Conservation (phyloP, 73 alveolate species). For the Paramecium octaurelia region DNA sequence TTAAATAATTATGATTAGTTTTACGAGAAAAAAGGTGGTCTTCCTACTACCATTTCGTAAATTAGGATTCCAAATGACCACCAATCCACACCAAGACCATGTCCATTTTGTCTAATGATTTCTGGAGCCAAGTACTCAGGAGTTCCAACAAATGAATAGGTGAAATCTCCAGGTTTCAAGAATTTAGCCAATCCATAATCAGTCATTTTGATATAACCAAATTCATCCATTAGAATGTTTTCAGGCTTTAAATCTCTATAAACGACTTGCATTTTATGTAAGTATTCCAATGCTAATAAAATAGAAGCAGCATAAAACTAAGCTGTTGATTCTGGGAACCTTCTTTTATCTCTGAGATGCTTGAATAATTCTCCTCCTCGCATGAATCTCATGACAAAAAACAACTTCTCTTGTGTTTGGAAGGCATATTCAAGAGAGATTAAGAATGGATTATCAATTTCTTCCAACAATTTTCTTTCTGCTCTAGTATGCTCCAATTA, state of each 20-base stretch:
- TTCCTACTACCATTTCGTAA: conserved; percentile 97
- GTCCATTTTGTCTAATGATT: conserved; percentile 77
- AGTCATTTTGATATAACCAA: conserved; percentile 91
- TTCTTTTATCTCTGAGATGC: conserved; percentile 81
- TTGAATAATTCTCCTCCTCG: conserved; percentile 90
- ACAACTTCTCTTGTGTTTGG: conserved; percentile 89
- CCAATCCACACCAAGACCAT: conserved; percentile 71
- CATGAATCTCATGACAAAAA: conserved; percentile 88
- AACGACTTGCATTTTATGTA: conserved; percentile 84
- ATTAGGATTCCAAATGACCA: conserved; percentile 82
- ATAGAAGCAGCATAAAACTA: conserved; percentile 85
- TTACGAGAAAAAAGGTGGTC: conserved; percentile 94
- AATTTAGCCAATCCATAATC: conserved; percentile 93
- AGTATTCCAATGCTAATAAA: conserved; percentile 88
- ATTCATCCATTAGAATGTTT: conserved; percentile 85
- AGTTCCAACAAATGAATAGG: conserved; percentile 80
- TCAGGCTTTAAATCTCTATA: conserved; percentile 95
- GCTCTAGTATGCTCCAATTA: conserved; percentile 89
- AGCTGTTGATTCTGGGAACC: conserved; percentile 82
- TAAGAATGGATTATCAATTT: conserved; percentile 89
- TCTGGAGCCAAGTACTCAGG: conserved; percentile 92
- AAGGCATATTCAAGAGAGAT: conserved; percentile 93
- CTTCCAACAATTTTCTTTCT: conserved; percentile 93
- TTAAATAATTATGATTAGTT: conserved; percentile 86
- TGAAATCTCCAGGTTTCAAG: conserved; percentile 58